Evolutionary conservation across 371 early-diverging fungal genomes (phyloP).

Genomic region (Parasitella parasitica): DNA sequence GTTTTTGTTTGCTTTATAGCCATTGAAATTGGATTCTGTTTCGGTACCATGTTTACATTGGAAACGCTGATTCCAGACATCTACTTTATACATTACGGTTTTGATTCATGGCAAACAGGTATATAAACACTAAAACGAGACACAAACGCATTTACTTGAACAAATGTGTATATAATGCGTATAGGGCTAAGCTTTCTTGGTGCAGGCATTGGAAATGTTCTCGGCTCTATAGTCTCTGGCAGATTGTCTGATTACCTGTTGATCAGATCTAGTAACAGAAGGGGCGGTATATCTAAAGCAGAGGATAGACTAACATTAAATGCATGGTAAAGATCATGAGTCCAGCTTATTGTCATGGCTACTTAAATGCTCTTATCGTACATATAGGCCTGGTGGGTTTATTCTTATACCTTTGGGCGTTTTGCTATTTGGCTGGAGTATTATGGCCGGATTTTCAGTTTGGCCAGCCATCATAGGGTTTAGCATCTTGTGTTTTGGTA

Average conservation of each 20-base stretch:
- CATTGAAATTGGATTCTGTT: conserved; percentile 18
- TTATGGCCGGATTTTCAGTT: conserved; percentile 33
- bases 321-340: conserved; percentile 27
- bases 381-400: conserved; percentile 50
- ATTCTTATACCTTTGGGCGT: conserved; percentile 52
- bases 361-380: neutral
- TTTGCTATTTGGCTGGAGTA: conserved; percentile 57
- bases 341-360: too few relatives aligned
- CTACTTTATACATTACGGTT: conserved; percentile 32
- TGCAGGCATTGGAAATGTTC: conserved; percentile 43
- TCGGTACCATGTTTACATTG: conserved; percentile 42
- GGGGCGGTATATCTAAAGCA: conserved; percentile 29
- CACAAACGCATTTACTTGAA: too few relatives aligned
- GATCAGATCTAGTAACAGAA: conserved; percentile 18
- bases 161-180: neutral
- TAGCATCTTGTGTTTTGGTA: conserved; percentile 57
- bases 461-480: conserved; percentile 55
- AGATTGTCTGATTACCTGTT: conserved; percentile 37
- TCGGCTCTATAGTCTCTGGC: conserved; percentile 39
- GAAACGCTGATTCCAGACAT: conserved; percentile 45
- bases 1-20: conserved; percentile 11
- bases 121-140: neutral
- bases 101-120: conserved; percentile 51
- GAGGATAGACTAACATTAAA: conserved; percentile 47
- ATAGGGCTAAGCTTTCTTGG: conserved; percentile 44